Conservation (phyloP, 2,329 filamentous ascomycete genomes). For the Diaporthe eres region DNA sequence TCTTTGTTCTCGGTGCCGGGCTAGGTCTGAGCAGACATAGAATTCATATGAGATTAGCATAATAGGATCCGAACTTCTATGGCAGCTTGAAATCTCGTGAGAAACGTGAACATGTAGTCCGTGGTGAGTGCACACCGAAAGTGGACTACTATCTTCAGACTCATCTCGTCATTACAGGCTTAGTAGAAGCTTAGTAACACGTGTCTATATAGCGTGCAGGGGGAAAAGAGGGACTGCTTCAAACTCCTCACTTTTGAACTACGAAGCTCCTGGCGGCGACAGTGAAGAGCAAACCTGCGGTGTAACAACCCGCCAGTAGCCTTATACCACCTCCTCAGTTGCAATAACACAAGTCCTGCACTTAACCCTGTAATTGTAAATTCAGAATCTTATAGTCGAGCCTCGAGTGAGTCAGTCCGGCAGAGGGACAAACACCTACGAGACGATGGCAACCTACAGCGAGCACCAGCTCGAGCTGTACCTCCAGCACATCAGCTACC, state of each 20-base stretch:
- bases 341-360: no score
- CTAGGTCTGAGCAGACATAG: neutral
- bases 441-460: conserved; percentile 42
- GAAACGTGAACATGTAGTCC: neutral
- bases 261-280: no score
- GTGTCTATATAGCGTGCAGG: neutral
- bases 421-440: neutral
- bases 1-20: no score
- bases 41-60: no score
- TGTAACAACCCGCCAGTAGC: neutral
- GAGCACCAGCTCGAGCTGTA: conserved; percentile 50
- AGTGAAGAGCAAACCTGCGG: neutral
- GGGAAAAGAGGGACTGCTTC: neutral
- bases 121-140: no score
- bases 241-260: neutral
- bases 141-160: neutral
- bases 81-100: neutral
- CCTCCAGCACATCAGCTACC: conserved; percentile 50
- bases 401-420: no score
- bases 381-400: neutral
- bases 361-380: neutral
- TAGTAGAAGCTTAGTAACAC: conserved; percentile 23
- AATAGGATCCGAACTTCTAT: no score
- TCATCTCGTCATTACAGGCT: neutral
- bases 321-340: neutral